A percentile compares a stretch with the other conserved stretches of the same genome.
Conservation (phyloP, 257 asterid genomes). For the Phtheirospermum japonicum region DNA sequence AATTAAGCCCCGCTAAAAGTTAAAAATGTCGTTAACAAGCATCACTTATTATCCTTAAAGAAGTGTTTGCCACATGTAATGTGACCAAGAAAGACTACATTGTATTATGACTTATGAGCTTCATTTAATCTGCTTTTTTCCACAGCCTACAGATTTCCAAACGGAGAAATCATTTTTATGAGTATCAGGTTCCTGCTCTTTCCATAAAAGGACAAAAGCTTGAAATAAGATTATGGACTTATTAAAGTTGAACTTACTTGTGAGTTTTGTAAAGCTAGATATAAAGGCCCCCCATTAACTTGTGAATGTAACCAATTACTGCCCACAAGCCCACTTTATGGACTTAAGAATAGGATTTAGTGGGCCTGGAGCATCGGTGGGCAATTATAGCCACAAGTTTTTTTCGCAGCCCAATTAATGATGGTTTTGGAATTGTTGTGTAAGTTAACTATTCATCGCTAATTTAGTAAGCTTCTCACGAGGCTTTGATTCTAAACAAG, state of each 20-base stretch:
- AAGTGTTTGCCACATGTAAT: constrained; percentile 47
- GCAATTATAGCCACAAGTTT: constrained; percentile 24
- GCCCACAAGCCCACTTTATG: constrained; percentile 29
- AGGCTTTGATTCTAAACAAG: constrained; percentile 23
- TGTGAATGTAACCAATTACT: constrained; percentile 13
- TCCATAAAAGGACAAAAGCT: constrained; percentile 27
- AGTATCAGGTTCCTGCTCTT: not conserved
- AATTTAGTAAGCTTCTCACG: constrained; percentile 33
- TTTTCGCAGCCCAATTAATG: constrained; percentile 24
- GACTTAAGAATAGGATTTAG: constrained; percentile 21
- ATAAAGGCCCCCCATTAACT: constrained; percentile 13
- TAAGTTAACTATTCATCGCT: constrained; percentile 20
- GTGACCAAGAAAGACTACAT: constrained; percentile 25
- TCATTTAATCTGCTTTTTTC: constrained; percentile 18
- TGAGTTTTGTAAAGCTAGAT: constrained; percentile 13
- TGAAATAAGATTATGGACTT: constrained; percentile 28
- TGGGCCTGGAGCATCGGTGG: constrained; percentile 28
- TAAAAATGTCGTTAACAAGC: constrained; percentile 11
- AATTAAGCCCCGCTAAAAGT: not conserved
- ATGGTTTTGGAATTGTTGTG: constrained; percentile 25
- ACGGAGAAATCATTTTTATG: constrained; percentile 26
- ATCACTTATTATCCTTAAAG: constrained; percentile 13
- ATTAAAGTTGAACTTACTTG: constrained; percentile 13
- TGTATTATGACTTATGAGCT: constrained; percentile 15
- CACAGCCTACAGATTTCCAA: constrained; percentile 26